Evolutionary conservation across 768 basidiomycete species (phyloP).

Genomic region (Boletus barrowsii): DNA sequence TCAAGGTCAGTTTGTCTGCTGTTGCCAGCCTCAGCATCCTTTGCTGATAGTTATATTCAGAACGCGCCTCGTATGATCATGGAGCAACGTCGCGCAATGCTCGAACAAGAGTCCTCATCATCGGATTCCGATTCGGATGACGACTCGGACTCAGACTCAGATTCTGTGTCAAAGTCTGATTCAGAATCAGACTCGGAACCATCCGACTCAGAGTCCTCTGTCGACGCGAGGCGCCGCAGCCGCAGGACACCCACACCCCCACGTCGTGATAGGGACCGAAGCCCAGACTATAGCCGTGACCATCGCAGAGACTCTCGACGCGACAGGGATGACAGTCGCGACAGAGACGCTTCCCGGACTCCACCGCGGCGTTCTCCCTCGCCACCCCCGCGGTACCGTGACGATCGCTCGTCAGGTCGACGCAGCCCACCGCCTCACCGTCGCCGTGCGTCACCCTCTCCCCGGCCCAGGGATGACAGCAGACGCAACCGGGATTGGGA

Average conservation of each 20-base stretch:
- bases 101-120: conserved; percentile 61
- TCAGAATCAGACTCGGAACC: conserved; percentile 39
- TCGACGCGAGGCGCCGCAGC: conserved; percentile 25
- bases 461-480: conserved; percentile 17
- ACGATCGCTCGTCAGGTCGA: conserved; percentile 20
- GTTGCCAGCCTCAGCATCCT: neutral
- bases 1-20: conserved; percentile 62
- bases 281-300: conserved; percentile 20
- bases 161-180: conserved; percentile 39
- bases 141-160: conserved; percentile 29
- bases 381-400: conserved; percentile 26
- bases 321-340: conserved; percentile 15
- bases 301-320: conserved; percentile 18
- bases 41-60: conserved; percentile 37
- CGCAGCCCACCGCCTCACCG: conserved; percentile 26
- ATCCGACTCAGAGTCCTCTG: conserved; percentile 38
- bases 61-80: conserved; percentile 91
- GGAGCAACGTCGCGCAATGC: conserved; percentile 88
- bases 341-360: conserved; percentile 33
- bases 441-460: conserved; percentile 22
- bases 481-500: conserved; percentile 23
- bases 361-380: conserved; percentile 30
- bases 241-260: conserved; percentile 36
- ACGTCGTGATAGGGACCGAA: conserved; percentile 23
- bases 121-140: conserved; percentile 38